These are phyloP conservation scores for Cryptosporidium muris DNA, from an alignment of 169 alveolate species.

Conservation along the genomic window DNA sequence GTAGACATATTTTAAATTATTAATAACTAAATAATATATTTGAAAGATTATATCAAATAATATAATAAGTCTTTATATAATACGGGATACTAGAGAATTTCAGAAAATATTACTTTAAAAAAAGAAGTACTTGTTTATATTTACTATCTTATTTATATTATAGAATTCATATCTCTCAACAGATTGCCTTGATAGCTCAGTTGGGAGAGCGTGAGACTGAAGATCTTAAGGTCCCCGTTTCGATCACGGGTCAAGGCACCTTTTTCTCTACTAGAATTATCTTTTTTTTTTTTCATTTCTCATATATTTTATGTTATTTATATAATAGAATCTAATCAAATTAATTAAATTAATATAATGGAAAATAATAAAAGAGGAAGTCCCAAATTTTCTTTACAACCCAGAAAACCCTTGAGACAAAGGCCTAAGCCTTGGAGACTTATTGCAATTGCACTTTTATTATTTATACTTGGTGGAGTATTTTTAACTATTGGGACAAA, in stretches of 20 bases:
- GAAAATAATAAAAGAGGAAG: too few relatives aligned
- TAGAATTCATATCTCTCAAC: background rate
- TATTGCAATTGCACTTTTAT: slow-evolving; percentile 68
- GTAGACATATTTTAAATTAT: too few relatives aligned
- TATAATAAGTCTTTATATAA: too few relatives aligned
- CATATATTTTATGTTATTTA: too few relatives aligned
- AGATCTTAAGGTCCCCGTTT: slow-evolving; percentile 99
- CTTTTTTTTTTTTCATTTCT: too few relatives aligned
- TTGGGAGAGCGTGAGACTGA: slow-evolving; percentile 99
- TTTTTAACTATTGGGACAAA: slow-evolving; percentile 65
- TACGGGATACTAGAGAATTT: too few relatives aligned
- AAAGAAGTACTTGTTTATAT: background rate
- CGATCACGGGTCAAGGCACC: slow-evolving; percentile 98
- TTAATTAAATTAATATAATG: too few relatives aligned
- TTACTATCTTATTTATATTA: background rate
- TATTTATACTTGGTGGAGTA: slow-evolving; percentile 71
- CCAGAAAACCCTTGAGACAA: background rate
- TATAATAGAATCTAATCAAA: too few relatives aligned
- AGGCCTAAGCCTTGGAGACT: slow-evolving; percentile 17
- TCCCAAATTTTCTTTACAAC: background rate
- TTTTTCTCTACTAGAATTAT: slow-evolving; percentile 29
- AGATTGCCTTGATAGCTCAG: slow-evolving; percentile 95
- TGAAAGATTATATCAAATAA: too few relatives aligned
- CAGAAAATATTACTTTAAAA: background rate
- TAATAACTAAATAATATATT: too few relatives aligned